Percentiles rank a stretch among this genome's conserved stretches.
phyloP scores from a whole-genome alignment of 2,329 filamentous ascomycete genomes.

The Phialocephala subalpina region DNA sequence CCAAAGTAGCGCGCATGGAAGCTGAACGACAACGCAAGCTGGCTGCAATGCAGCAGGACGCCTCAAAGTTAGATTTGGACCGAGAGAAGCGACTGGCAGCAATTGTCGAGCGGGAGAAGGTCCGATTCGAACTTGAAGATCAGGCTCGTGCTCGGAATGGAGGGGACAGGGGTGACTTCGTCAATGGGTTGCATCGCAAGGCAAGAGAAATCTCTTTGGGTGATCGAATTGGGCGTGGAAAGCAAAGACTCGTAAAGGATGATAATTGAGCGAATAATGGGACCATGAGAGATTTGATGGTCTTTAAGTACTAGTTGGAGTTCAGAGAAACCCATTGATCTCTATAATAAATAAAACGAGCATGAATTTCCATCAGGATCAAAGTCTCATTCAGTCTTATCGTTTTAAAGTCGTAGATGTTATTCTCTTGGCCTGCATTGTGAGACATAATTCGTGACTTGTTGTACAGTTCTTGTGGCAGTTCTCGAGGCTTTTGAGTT shows the following conservation, averaged over 20 bases:
- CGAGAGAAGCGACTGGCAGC: slow-evolving; percentile 73
- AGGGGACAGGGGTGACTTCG: slow-evolving; percentile 70
- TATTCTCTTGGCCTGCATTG: no score
- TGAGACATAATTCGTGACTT: no score
- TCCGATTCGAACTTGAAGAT: slow-evolving; percentile 72
- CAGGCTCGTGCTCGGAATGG: slow-evolving; percentile 66
- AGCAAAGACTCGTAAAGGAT: slow-evolving; percentile 55
- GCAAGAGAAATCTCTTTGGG: slow-evolving; percentile 59
- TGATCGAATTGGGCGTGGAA: slow-evolving; percentile 58
- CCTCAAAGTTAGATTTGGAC: slow-evolving; percentile 73
- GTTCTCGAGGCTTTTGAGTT: no score
- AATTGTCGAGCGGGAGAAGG: slow-evolving; percentile 70
- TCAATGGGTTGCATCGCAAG: slow-evolving; percentile 68
- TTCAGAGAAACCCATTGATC: not conserved
- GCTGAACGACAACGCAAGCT: slow-evolving; percentile 72
- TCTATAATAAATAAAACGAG: no score
- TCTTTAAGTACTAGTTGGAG: not conserved
- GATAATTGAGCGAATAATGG: slow-evolving; percentile 40
- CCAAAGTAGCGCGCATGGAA: slow-evolving; percentile 70
- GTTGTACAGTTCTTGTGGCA: no score
- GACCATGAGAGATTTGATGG: not conserved
- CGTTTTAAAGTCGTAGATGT: no score
- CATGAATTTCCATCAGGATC: no score
- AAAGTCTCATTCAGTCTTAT: no score
- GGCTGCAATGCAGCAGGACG: slow-evolving; percentile 77